Evolutionary conservation across 352 stramenopile species (phyloP), one percentile per base, ranked within the genome.

Genomic region (Pythium folliculosum): DNA sequence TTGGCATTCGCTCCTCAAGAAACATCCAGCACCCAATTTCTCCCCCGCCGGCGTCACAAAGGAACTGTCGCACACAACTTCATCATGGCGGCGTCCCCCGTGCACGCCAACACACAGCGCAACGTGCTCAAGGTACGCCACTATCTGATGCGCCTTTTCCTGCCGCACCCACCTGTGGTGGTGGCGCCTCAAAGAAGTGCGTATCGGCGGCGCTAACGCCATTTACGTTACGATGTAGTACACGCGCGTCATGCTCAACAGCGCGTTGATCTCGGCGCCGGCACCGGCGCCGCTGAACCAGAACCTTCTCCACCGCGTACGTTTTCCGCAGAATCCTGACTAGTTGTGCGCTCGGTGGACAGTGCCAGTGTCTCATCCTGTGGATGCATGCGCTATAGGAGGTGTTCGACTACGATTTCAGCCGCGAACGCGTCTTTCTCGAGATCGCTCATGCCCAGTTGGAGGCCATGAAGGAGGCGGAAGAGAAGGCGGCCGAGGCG

Each of bases 321-420:
- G 73, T 14, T 44, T 50, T 49, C n/a, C n/a, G n/a, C n/a, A n/a
- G n/a, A n/a, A n/a, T n/a, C n/a, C n/a, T n/a, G n/a, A n/a, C n/a
- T n/a, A n/a, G n/a, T n/a, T n/a, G n/a, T n/a, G n/a, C n/a, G n/a
- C n/a, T n/a, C n/a, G n/a, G n/a, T n/a, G n/a, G n/a, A n/a, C 19
- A 10, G 56, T 38, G 10, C 25, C 21, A 23, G 40, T 37, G 32
- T 37, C 5, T 37, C 5, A 37, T n/a, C n/a, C n/a, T n/a, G 32
- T 37, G 38, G 12, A 44, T 44, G 3, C 12, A 37, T 30, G 16
- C 8, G 22, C 16, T 16, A 32, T 57, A 91, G 82, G 77, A 86
- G 47, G 76, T 91, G 38, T 91, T 89, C 60, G 77, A 88, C 70
- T 91, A 91, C 67, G 81, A 89, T 65, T 91, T 91, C 50, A 88